These are phyloP conservation scores for Fusarium subglutinans DNA, from an alignment of 2,329 filamentous ascomycete species.

Conservation along the genomic window DNA sequence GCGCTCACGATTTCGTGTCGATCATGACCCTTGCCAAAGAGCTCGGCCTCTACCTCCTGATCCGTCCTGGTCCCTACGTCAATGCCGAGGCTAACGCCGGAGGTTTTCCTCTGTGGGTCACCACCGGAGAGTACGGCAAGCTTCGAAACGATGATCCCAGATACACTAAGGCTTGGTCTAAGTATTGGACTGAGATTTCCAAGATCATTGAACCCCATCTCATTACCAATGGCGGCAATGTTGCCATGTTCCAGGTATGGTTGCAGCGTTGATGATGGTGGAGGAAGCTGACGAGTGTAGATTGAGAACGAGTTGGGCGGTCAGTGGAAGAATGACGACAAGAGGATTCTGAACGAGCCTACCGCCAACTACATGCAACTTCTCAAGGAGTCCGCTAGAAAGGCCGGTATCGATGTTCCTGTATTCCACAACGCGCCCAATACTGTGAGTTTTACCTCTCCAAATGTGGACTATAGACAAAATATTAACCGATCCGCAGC, in stretches of 20 bases:
- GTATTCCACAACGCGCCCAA: constrained; percentile 69
- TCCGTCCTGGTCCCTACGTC: constrained; percentile 67
- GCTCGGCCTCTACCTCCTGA: constrained; percentile 55
- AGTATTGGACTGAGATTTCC: constrained; percentile 62
- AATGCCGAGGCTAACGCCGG: constrained; percentile 72
- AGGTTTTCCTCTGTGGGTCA: constrained; percentile 70
- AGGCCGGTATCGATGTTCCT: constrained; percentile 67
- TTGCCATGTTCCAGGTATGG: constrained; percentile 57
- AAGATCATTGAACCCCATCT: constrained; percentile 61
- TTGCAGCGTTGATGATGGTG: rapidly evolving
- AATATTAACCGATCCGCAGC: constrained; percentile 22
- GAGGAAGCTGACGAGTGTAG: constrained; percentile 8
- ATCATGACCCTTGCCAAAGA: constrained; percentile 60
- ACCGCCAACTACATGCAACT: constrained; percentile 66
- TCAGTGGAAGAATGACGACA: constrained; percentile 53
- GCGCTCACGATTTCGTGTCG: constrained; percentile 57
- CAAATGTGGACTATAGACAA: constrained; percentile 29
- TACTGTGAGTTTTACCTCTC: constrained; percentile 51
- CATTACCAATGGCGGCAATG: constrained; percentile 66
- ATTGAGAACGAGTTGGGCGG: constrained; percentile 65
- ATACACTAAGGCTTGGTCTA: constrained; percentile 63
- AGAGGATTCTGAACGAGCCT: constrained; percentile 58
- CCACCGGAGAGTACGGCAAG: constrained; percentile 65
- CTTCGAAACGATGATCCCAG: constrained; percentile 62
- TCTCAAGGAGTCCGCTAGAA: constrained; percentile 62